Evolutionary conservation across 2,329 filamentous ascomycete species (phyloP), one percentile per base, ranked within the genome.

Genomic region (Fusarium tjaetaba): DNA sequence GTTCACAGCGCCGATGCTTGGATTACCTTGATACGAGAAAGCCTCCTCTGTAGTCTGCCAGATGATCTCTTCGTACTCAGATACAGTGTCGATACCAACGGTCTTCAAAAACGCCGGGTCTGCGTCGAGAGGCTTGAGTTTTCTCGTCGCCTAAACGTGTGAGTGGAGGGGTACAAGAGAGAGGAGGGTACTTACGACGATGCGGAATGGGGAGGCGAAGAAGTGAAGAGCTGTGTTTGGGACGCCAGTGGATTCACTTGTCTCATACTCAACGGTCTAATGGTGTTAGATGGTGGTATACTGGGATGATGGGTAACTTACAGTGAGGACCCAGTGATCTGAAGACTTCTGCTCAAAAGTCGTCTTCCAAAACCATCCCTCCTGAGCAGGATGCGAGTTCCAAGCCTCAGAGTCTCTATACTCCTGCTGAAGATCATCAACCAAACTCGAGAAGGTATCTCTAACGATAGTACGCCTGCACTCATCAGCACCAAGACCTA

Each of bases 11-110:
- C 22, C 20, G 2, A 58, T 58, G 7, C 1, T 24, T 6, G 9
- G 15, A 11, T 62, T n/a, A 20, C 22, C 18, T 32, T 58, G 32
- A n/a, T 62, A 62, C 11, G 41, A 46, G 24, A 62, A 62, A 0
- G 52, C n/a, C 32, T 62, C 51, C 5, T 62, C 41, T 8, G 51
- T 62, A 10, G 60, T 62, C 26, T 62, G 60, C 60, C 60, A 62
- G 22, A 62, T 34, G 4, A 62, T 58, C 26, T 62, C 41, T 18
- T 62, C 60, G 7, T 30, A 30, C 7, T 58, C 51, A 5, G 51
- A 24, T 1, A 45, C 24, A 18, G 51, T 20, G 18, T 62, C 52
- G 3, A 62, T 41, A 6, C 60, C 60, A 7, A 62, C 32, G 3
- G 32, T 45, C 26, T 62, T 8, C 4, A 58, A 39, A 4, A 62